A percentile compares a stretch with the other conserved stretches of the same genome.
These are phyloP conservation scores for Petrea volubilis DNA, from an alignment of 257 asterid species.

Conservation along the genomic window DNA sequence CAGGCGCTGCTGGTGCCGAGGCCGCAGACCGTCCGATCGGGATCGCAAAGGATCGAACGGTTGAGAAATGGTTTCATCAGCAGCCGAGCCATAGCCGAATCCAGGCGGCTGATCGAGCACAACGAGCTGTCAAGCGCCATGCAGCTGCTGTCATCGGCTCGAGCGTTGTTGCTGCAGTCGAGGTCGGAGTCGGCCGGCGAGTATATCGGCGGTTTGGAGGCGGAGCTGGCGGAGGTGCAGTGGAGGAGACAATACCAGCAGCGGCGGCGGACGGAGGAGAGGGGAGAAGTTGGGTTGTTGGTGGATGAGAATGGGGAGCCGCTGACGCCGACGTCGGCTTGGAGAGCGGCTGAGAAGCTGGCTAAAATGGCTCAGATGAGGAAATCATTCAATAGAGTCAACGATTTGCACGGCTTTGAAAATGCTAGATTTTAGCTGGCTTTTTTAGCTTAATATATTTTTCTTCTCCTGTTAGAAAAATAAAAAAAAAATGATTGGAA, in stretches of 20 bases:
- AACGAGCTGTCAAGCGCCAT: conserved; percentile 62
- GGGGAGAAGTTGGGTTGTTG: conserved; percentile 38
- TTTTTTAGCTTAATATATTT: neutral
- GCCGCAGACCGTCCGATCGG: conserved; percentile 57
- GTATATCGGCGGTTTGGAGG: conserved; percentile 52
- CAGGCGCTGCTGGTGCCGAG: conserved; percentile 60
- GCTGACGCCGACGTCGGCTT: conserved; percentile 72
- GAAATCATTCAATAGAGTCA: conserved; percentile 50
- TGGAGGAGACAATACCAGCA: conserved; percentile 53
- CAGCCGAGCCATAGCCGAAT: conserved; percentile 76
- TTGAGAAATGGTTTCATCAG: conserved; percentile 61
- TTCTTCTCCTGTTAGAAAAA: neutral
- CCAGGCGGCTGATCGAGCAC: conserved; percentile 64
- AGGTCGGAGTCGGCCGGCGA: conserved; percentile 48
- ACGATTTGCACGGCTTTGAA: conserved; percentile 89
- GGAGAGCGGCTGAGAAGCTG: conserved; percentile 76
- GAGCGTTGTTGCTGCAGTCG: conserved; percentile 59
- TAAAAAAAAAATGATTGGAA: neutral
- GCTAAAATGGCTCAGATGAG: conserved; percentile 48
- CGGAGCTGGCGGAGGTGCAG: conserved; percentile 66
- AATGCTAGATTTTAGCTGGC: conserved; percentile 74
- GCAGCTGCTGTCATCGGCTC: conserved; percentile 74
- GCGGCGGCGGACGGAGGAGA: conserved; percentile 34
- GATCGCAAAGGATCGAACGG: conserved; percentile 50
- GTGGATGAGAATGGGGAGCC: conserved; percentile 74